Base-by-base conservation (phyloP, 768 basidiomycete species). In the Trametes punicea region DNA sequence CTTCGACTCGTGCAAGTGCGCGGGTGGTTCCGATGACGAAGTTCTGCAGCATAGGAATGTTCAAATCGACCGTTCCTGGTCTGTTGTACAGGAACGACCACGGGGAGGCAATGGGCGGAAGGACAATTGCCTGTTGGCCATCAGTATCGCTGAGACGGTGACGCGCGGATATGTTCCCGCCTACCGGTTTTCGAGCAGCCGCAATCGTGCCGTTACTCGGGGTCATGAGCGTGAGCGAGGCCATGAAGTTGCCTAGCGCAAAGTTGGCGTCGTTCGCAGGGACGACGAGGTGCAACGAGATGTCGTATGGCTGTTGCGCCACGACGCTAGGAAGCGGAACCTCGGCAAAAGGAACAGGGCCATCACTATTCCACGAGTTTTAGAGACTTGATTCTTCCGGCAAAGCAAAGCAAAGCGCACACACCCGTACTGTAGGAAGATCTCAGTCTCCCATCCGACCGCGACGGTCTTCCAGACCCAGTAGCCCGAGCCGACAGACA, bases 161-260 rank as follows among this genome's bases (percentile, higher is more conserved):
- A 36, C 13, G 15, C 34, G 15, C 15, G n/a, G 1, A 15, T 36
- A 15, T 15, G 39, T n/a, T 6, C 6, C 5, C 25, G n/a, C 1
- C 86, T 65, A 92, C 90, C 10, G 90, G 81, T 59, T 81, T 77
- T 57, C 88, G 84, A 52, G 81, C 74, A 15, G 76, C 71, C 4
- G 73, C 70, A 23, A 93, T 71, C 6, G 88, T 87, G 63, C 77
- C 80, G 68, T 91, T 91, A 16, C 77, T 75, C 26, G 75, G 62
- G 0, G 84, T 83, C 2, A 73, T 74, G 25, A 93, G 70, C 1
- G 78, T 82, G 31, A 93, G 67, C 40, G 75, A 79, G 4, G 82
- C 74, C 91, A 93, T 93, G 70, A 93, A 93, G 68, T 93, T 93
- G 38, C 91, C 91, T 2, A 93, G 81, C 4, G 75, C 83, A 63